Evolutionary conservation across 1,139 yeast genomes (phyloP).

Genomic region (Zygosaccharomyces sapae): DNA sequence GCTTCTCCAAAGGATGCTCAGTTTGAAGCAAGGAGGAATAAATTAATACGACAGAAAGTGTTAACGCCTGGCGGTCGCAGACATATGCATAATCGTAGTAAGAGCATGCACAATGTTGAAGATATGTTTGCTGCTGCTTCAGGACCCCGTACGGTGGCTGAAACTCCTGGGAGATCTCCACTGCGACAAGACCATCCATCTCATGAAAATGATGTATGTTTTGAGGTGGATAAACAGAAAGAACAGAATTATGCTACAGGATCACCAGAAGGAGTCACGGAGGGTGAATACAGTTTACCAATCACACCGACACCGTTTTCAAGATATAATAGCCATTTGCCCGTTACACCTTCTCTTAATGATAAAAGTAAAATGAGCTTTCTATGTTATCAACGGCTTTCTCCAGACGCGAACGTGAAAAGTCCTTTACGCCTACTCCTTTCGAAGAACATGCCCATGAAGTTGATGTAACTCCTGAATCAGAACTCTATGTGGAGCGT

Average conservation of each 20-base stretch:
- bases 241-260: neutral
- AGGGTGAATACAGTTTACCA: neutral
- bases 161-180: slow-evolving; percentile 25
- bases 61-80: slow-evolving; percentile 14
- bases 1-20: slow-evolving; percentile 13
- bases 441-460: slow-evolving; percentile 2
- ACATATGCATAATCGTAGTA: slow-evolving; percentile 33
- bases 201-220: neutral
- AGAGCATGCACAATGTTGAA: slow-evolving; percentile 24
- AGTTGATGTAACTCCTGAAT: slow-evolving; percentile 1
- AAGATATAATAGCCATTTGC: neutral
- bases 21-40: slow-evolving; percentile 26
- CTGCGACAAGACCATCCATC: slow-evolving; percentile 11
- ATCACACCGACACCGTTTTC: neutral
- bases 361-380: neutral
- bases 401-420: neutral
- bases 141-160: slow-evolving; percentile 13
- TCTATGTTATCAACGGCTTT: neutral
- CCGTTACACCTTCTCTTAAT: neutral
- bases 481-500: neutral
- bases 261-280: neutral
- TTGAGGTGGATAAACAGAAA: neutral
- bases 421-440: neutral
- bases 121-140: slow-evolving; percentile 16
- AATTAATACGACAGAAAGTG: slow-evolving; percentile 15